Base-by-base conservation (phyloP, 2,329 filamentous ascomycete genomes). In the Pseudocercospora pini-densiflorae region DNA sequence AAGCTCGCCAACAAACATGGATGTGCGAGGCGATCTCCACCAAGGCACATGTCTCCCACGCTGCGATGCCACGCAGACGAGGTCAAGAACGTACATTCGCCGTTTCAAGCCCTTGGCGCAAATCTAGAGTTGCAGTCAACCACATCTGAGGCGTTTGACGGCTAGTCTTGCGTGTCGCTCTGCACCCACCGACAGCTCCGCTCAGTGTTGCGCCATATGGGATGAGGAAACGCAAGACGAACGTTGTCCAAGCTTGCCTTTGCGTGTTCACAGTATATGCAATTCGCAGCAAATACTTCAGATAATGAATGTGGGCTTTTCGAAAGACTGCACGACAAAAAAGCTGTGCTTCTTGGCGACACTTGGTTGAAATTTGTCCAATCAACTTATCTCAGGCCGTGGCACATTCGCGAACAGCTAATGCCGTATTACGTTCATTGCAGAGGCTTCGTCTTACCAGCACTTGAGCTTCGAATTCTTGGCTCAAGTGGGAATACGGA, bases 401-500 rank as follows among this genome's bases (percentile, higher is more conserved):
- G 5, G 40, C 40, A 43, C 14, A 43, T 43, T 43, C 40, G 5
- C 16, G 40, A 19, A 19, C 40, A 43, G 40, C 40, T 43, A 19
- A 19, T 6, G 14, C 40, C 6, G n/a, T 43, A 43, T 14, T 43
- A 43, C 40, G 19, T 43, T 43, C 40, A 31, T 33, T 55, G 51
- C 51, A 31, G 9, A 29, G 24, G 23, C 24, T 55, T 31, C 16
- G 24, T 61, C 27, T 47, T 61, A 8, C 65, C 65, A 54, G 64
- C 63, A 55, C 67, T 70, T 1, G 64, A 57, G 24, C 78, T 81
- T 21, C 82, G 77, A 68, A 84, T 80, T 23, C 76, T 78, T n/a
- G 86, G 85, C 72, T 89, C 84, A 1, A 88, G 77, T 0, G 87
- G 87, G 61, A 89, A 86, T 0, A 87, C 82, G 40, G 85, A 80